Evolutionary conservation across 208 protist genomes (phyloP).

Genomic region (Balamuthia mandrillaris): DNA sequence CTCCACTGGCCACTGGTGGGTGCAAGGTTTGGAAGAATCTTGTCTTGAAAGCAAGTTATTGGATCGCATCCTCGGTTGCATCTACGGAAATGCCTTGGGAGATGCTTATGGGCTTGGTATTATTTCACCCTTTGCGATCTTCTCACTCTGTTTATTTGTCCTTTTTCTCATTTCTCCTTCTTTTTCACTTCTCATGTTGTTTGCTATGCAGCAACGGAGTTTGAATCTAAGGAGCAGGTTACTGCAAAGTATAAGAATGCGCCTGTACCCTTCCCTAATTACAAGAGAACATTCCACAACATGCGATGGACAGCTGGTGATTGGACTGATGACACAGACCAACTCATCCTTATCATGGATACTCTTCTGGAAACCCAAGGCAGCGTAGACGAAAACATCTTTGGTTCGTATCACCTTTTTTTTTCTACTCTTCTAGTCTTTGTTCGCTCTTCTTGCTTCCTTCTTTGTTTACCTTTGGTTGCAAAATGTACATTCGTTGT

Average conservation of each 20-base stretch:
- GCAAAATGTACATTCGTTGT: no score
- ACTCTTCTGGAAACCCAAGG: conserved; percentile 42
- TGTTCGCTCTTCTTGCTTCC: no score
- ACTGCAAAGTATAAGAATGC: background rate
- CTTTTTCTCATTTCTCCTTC: no score
- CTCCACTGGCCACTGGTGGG: background rate
- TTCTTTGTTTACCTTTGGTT: no score
- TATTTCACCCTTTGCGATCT: background rate
- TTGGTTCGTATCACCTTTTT: conserved; percentile 3
- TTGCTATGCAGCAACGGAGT: conserved; percentile 49
- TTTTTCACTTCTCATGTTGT: background rate
- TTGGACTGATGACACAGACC: conserved; percentile 67
- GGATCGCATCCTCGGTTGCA: conserved; percentile 49
- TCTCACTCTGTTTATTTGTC: background rate
- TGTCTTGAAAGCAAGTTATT: background rate
- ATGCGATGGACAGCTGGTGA: conserved; percentile 53
- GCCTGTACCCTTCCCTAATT: conserved; percentile 57
- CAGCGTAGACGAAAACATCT: background rate
- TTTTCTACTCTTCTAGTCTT: no score
- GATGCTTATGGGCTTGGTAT: conserved; percentile 59
- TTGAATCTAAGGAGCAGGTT: conserved; percentile 39
- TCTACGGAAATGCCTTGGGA: conserved; percentile 61
- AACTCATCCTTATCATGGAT: conserved; percentile 61
- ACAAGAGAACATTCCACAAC: conserved; percentile 47
- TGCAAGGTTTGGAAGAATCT: background rate